Base-by-base conservation (phyloP, 495 filamentous ascomycete genomes). In the Daldinia childiae region DNA sequence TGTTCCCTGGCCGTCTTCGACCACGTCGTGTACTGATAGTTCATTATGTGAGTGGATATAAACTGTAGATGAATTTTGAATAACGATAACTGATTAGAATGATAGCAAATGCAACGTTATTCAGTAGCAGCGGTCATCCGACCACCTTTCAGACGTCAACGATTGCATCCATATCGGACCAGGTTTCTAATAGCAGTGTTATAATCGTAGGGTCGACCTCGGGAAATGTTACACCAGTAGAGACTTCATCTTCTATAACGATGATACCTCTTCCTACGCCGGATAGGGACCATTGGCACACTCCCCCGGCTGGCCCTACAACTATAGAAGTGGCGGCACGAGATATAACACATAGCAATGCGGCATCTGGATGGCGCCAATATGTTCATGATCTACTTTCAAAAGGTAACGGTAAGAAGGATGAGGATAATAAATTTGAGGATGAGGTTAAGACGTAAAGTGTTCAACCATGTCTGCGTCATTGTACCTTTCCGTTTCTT, bases 141-240 rank as follows among this genome's bases (percentile, higher is more conserved):
- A 76, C 71, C n/a, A 78, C 76, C 21, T 74, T 78, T 65, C 52
- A 58, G 32, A 78, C 76, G 1, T 78, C 74, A 38, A 77, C 66
- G 19, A 72, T 66, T 39, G 26, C 62, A 32, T 54, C 59, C 15
- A 38, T 67, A 59, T 51, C 73, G 17, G 41, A 52, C n/a, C 64
- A 61, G 39, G 2, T 17, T 6, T 59, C 68, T 4, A 75, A 75
- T 39, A 69, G 17, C 19, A 76, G 63, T n/a, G 51, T 38, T 50
- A 29, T 24, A 19, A 12, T 32, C 17, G 57, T 30, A n/a, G 58
- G 34, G 19, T 15, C 19, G 14, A 19, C 58, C 29, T 61, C 68
- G 26, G 39, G 21, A 5, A 34, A 29, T n/a, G 14, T 58, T 24
- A 48, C 58, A 4, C 54, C 68, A n/a, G n/a, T 17, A n/a, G 29